Evolutionary conservation across 176 grass and related monocot species (phyloP).

Genomic region (Elaeis guineensis): DNA sequence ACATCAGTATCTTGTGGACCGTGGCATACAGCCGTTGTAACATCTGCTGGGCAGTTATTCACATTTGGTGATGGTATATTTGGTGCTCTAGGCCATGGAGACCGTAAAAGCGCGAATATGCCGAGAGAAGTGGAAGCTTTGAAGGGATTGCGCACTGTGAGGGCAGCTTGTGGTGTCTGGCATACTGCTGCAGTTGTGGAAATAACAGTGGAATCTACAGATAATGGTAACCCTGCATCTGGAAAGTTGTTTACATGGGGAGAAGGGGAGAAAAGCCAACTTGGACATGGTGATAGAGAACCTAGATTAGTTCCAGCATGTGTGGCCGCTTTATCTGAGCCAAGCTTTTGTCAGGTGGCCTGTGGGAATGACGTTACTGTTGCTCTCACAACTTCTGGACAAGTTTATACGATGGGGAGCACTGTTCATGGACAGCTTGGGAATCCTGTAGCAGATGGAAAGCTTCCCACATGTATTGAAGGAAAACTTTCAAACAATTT

Average conservation of each 20-base stretch:
- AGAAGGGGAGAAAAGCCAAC: slow-evolving; percentile 57
- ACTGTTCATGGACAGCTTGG: slow-evolving; percentile 52
- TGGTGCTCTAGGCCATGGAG: slow-evolving; percentile 67
- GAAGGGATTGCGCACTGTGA: slow-evolving; percentile 39
- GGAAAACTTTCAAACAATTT: slow-evolving; percentile 43
- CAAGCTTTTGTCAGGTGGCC: slow-evolving; percentile 42
- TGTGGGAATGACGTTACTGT: slow-evolving; percentile 61
- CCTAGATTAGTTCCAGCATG: slow-evolving; percentile 40
- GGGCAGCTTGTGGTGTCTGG: slow-evolving; percentile 58
- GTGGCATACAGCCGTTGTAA: slow-evolving; percentile 60
- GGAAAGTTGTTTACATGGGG: slow-evolving; percentile 70
- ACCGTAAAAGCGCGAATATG: slow-evolving; percentile 32
- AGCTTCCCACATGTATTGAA: slow-evolving; percentile 40
- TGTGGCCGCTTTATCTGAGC: slow-evolving; percentile 36
- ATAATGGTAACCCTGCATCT: slow-evolving; percentile 27
- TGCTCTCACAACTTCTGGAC: slow-evolving; percentile 42
- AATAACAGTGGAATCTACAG: slow-evolving; percentile 28
- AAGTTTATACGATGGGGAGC: slow-evolving; percentile 65
- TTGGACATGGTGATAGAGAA: slow-evolving; percentile 59
- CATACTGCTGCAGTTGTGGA: slow-evolving; percentile 65
- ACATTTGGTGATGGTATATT: slow-evolving; percentile 72
- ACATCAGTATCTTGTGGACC: slow-evolving; percentile 60
- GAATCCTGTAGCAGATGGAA: slow-evolving; percentile 37
- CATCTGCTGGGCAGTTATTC: slow-evolving; percentile 54
- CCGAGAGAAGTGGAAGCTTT: slow-evolving; percentile 56